Conservation (phyloP, 140 eudicot species). For the Oenanthe javanica region DNA sequence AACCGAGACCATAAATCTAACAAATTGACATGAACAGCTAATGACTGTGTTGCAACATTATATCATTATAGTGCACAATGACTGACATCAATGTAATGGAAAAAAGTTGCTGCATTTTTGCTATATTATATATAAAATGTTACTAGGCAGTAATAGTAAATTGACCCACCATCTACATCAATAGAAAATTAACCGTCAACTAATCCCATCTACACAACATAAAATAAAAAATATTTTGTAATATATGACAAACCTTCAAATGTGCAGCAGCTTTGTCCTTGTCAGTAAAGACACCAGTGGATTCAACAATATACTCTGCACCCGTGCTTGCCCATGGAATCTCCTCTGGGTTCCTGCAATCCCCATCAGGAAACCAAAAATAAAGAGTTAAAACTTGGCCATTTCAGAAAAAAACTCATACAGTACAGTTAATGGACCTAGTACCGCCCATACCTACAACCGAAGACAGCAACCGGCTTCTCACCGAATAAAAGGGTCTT, state of each 20-base stretch:
- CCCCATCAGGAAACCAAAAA: background rate
- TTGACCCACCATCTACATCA: background rate
- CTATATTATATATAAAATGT: background rate
- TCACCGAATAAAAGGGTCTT: constrained; percentile 64
- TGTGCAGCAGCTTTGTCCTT: constrained; percentile 76
- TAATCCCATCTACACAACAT: background rate
- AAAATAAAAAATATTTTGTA: background rate
- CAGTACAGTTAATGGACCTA: background rate
- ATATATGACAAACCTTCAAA: constrained; percentile 32
- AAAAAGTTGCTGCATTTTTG: background rate
- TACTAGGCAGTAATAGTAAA: background rate
- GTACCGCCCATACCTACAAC: constrained; percentile 29
- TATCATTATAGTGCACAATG: background rate
- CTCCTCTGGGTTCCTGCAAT: constrained; percentile 60
- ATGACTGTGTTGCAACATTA: background rate
- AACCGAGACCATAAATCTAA: background rate
- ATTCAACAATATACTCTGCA: constrained; percentile 58
- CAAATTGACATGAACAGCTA: background rate
- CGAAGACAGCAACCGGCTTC: constrained; percentile 56
- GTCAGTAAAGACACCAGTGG: constrained; percentile 66
- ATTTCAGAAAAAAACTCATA: background rate
- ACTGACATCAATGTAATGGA: background rate
- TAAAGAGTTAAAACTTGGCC: background rate
- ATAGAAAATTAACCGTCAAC: background rate
- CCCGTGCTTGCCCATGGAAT: constrained; percentile 59